Conservation (phyloP, 352 stramenopile species). For the Paralagenidium karlingii region DNA sequence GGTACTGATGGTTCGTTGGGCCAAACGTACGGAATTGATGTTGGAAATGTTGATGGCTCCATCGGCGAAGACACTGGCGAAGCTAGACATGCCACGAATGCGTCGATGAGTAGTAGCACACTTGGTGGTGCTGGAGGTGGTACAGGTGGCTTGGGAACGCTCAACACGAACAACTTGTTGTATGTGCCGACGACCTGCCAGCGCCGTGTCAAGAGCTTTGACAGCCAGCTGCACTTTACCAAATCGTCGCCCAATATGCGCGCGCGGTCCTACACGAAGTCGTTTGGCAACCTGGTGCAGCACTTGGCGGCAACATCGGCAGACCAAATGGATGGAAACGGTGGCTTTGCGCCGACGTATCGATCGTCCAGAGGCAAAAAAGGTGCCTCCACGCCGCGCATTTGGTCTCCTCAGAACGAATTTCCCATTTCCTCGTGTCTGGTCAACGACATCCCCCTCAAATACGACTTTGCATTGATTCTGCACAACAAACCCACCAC, state of each 20-base stretch:
- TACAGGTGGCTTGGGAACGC: too few species aligned
- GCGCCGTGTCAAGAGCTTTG: conserved; percentile 41
- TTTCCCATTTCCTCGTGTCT: conserved; percentile 16
- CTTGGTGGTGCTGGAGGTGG: too few species aligned
- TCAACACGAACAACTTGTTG: too few species aligned
- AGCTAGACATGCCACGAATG: too few species aligned
- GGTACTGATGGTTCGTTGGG: too few species aligned
- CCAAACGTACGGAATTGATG: too few species aligned
- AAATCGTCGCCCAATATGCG: conserved; percentile 15
- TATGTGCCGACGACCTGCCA: too few species aligned
- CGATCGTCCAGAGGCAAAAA: conserved; percentile 29
- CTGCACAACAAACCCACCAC: conserved; percentile 75
- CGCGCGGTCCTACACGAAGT: conserved; percentile 64
- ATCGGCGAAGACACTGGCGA: too few species aligned
- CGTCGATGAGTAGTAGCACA: too few species aligned
- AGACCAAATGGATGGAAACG: conserved; percentile 8
- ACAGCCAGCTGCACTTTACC: conserved; percentile 14
- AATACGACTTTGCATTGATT: conserved; percentile 78
- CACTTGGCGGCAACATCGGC: conserved; percentile 38
- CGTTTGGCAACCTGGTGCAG: conserved; percentile 64
- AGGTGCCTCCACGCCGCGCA: conserved; percentile 30
- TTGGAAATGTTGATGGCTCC: too few species aligned
- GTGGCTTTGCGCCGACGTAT: conserved; percentile 7
- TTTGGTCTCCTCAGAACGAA: conserved; percentile 55
- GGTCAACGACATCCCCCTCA: conserved; percentile 45